Percentiles rank a stretch among this genome's conserved stretches.
These are phyloP conservation scores for Obelidium mucronatum DNA, from an alignment of 192 early-diverging fungal genomes.

Conservation along the genomic window DNA sequence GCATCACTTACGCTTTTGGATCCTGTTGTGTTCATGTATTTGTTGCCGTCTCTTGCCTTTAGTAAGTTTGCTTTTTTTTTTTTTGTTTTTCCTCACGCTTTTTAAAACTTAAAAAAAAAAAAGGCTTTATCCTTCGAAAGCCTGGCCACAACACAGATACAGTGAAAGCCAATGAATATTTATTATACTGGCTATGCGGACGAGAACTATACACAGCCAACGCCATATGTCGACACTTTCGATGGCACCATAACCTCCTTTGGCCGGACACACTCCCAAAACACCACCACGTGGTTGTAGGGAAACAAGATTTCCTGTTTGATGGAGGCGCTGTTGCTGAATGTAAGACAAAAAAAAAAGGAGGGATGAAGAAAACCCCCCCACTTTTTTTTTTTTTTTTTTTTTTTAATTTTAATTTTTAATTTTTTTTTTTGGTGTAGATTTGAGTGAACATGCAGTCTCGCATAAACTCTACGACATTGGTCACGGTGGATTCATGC, in stretches of 20 bases:
- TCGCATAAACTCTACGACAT: slow-evolving; percentile 5
- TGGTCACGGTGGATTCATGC: slow-evolving; percentile 45
- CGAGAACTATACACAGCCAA: slow-evolving; percentile 67
- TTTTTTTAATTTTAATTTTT: not conserved
- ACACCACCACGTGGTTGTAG: slow-evolving; percentile 32
- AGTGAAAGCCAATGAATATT: slow-evolving; percentile 49
- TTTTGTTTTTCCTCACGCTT: too few relatives aligned
- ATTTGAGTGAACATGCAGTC: slow-evolving; percentile 33
- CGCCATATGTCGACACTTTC: slow-evolving; percentile 57
- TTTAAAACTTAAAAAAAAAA: not conserved
- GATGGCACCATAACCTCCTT: slow-evolving; percentile 40
- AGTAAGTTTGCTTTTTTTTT: slow-evolving; percentile 41
- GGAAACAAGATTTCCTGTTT: slow-evolving; percentile 42
- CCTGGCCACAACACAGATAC: slow-evolving; percentile 32
- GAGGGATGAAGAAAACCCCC: too few relatives aligned
- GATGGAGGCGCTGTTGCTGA: slow-evolving; percentile 33
- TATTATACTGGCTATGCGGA: slow-evolving; percentile 62
- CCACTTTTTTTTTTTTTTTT: not conserved
- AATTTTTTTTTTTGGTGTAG: not conserved
- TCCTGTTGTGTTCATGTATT: slow-evolving; percentile 70
- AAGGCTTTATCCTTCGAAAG: slow-evolving; percentile 44
- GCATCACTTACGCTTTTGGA: slow-evolving; percentile 63
- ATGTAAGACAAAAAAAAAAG: too few relatives aligned
- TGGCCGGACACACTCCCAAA: slow-evolving; percentile 38
- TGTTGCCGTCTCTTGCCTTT: slow-evolving; percentile 64